Conservation (phyloP, 768 basidiomycete species). For the Collybia mongolica region DNA sequence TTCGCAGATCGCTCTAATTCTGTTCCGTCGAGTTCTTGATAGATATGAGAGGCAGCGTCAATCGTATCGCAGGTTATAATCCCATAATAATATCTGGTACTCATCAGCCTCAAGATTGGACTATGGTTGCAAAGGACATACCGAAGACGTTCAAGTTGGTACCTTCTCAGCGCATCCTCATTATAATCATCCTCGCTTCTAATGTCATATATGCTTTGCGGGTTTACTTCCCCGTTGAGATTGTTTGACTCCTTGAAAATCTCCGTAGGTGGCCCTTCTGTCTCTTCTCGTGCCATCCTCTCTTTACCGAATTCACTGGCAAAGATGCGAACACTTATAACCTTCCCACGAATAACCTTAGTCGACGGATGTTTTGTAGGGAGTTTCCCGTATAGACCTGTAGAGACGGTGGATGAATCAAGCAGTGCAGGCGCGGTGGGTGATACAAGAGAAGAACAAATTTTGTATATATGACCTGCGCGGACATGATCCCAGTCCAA, state of each 20-base stretch:
- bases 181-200: slow-evolving; percentile 80
- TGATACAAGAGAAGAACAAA: slow-evolving; percentile 85
- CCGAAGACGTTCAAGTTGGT: slow-evolving; percentile 92
- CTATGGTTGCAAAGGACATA: slow-evolving; percentile 33
- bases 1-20: slow-evolving; percentile 98
- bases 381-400: slow-evolving; percentile 13
- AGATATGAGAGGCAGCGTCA: slow-evolving; percentile 76
- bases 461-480: slow-evolving; percentile 86
- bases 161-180: slow-evolving; percentile 82
- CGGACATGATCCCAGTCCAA: slow-evolving; percentile 98
- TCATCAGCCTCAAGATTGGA: neutral
- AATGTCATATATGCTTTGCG: slow-evolving; percentile 61
- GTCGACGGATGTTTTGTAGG: slow-evolving; percentile 16
- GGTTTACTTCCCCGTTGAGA: slow-evolving; percentile 59
- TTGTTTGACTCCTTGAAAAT: slow-evolving; percentile 63
- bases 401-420: slow-evolving; percentile 18
- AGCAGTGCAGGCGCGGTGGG: slow-evolving; percentile 43
- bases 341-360: slow-evolving; percentile 55
- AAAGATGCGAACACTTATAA: slow-evolving; percentile 81
- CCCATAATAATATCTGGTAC: slow-evolving; percentile 88
- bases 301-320: slow-evolving; percentile 93
- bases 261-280: slow-evolving; percentile 85
- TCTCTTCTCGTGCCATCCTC: slow-evolving; percentile 83
- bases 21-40: slow-evolving; percentile 86
- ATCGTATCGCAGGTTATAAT: slow-evolving; percentile 84